Base-by-base conservation (phyloP, 1,284 basidiomycete genomes). In the Thecaphora frezii region DNA sequence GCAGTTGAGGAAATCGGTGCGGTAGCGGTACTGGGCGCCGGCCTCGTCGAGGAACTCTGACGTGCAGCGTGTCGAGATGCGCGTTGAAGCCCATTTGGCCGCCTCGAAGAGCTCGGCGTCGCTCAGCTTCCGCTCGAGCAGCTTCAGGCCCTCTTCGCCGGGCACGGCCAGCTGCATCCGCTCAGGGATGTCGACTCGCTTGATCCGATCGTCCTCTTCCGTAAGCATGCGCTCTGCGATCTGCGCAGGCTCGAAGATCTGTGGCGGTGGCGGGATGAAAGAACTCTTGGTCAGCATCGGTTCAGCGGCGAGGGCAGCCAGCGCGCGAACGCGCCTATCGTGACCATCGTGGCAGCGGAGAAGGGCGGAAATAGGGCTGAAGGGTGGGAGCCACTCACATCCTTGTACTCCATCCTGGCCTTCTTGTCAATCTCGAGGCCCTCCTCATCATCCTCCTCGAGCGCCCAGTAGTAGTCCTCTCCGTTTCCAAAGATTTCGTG, bases 221-320 rank as follows among this genome's bases (percentile, higher is more conserved):
- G 93, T 97, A 42, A 99, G 82, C 82, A 93, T 85, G 48, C 91
- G 86, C 58, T 88, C 89, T 64, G 87, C 87, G 76, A 99, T 97
- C 83, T 97, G 92, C 8, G 93, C 91, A 0, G 96, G 96, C 78
- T 99, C 96, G 71, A 98, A 99, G 60, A 99, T 92, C 90, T 96
- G 71, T 21, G 30, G 13, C 8, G 18, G 36, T 46, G 22, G 46
- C 18, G 8, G 18, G 18, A 36, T 9, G 28, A 7, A 14, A 30
- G 28, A 14, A n/a, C n/a, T n/a, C 8, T 12, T 14, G 44, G 26
- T 9, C 13, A 9, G 19, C 12, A 23, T 16, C 22, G 12, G 26
- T 12, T 16, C 16, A 26, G 14, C 18, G 26, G 5, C 23, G 21
- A 43, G 2, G 21, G 14, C 5, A 2, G 25, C 18, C 22, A 41